Evolutionary conservation across 2,329 filamentous ascomycete species (phyloP).

Genomic region (Ceratocystis ficicola): DNA sequence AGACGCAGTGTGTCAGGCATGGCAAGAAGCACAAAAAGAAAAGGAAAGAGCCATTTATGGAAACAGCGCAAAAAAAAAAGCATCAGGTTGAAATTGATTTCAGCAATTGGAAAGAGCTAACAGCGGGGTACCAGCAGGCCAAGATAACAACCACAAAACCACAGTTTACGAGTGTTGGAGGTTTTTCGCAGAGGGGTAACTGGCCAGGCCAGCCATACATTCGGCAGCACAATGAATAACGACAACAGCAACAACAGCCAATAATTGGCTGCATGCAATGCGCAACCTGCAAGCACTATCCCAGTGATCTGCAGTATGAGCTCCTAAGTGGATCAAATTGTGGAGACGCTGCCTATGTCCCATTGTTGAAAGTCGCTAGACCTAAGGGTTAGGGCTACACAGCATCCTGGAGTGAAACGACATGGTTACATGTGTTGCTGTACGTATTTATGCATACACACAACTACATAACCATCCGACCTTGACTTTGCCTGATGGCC

Average conservation of each 20-base stretch:
- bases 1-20: background rate
- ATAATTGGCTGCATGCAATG: too few species aligned
- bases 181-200: background rate
- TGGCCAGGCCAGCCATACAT: too few species aligned
- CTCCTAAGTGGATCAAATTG: too few species aligned
- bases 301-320: too few species aligned
- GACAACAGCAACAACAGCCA: too few species aligned
- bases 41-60: background rate
- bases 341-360: too few species aligned
- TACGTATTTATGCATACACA: too few species aligned
- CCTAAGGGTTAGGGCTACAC: background rate
- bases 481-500: too few species aligned
- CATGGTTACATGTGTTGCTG: too few species aligned
- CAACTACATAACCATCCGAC: too few species aligned
- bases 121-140: constrained; percentile 3
- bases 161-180: background rate
- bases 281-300: too few species aligned
- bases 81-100: background rate
- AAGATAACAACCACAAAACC: background rate
- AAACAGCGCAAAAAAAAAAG: background rate
- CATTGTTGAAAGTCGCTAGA: background rate
- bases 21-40: background rate
- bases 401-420: background rate
- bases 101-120: background rate
- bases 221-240: background rate